phyloP scores from a whole-genome alignment of 345 rosid species.

The Brassica cretica region DNA sequence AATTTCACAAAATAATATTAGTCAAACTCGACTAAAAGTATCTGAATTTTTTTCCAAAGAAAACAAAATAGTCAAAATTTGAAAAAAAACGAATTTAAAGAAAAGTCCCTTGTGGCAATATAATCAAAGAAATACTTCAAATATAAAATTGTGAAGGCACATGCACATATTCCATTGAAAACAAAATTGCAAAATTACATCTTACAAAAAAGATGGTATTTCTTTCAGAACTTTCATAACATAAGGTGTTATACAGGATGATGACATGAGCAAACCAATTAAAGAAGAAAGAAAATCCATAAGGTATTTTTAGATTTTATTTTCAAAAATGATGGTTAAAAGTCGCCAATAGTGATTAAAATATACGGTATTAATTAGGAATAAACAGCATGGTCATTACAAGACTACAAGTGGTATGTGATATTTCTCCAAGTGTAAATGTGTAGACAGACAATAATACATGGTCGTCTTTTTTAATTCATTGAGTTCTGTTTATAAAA shows the following conservation, averaged over 20 bases:
- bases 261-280: neutral
- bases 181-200: too few species aligned
- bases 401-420: neutral
- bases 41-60: neutral
- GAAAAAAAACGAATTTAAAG: neutral
- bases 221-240: too few species aligned
- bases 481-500: conserved; percentile 17
- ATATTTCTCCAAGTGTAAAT: conserved; percentile 4
- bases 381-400: neutral
- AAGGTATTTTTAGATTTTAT: neutral
- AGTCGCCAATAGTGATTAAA: neutral
- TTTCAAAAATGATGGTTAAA: neutral
- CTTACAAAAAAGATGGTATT: too few species aligned
- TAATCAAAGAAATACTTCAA: neutral
- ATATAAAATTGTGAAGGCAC: neutral
- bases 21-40: neutral
- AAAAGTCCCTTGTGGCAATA: neutral
- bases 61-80: neutral
- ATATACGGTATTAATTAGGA: neutral
- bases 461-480: neutral
- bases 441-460: neutral
- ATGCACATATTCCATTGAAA: neutral
- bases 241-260: too few species aligned
- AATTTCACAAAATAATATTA: too few species aligned
- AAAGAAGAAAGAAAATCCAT: neutral